Conservation (phyloP, 768 basidiomycete species). For the Macrolepiota albuminosa region DNA sequence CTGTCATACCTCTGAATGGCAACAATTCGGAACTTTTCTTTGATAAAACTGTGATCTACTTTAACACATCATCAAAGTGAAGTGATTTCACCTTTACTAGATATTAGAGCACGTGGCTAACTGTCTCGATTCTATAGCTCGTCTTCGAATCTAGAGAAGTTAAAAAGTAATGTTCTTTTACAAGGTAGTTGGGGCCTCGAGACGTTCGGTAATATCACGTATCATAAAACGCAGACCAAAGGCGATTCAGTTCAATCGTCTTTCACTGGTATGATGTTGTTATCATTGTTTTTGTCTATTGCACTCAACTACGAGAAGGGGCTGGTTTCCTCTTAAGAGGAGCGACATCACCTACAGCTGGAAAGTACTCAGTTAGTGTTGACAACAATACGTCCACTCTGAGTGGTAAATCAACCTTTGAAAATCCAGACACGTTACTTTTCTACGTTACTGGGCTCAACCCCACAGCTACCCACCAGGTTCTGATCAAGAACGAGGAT, state of each 20-base stretch:
- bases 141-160: conserved; percentile 17
- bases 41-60: background rate
- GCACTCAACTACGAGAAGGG: conserved; percentile 33
- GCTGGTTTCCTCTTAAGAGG: conserved; percentile 59
- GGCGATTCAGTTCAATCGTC: conserved; percentile 39
- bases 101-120: background rate
- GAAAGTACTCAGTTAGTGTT: conserved; percentile 51
- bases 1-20: conserved; percentile 26
- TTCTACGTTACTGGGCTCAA: conserved; percentile 64
- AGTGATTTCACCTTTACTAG: background rate
- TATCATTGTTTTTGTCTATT: background rate
- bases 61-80: conserved; percentile 2
- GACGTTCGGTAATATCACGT: conserved; percentile 13
- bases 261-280: conserved; percentile 43
- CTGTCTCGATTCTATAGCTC: background rate
- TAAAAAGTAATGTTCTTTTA: conserved; percentile 41
- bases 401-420: conserved; percentile 51
- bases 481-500: conserved; percentile 55
- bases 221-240: conserved; percentile 26
- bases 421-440: conserved; percentile 46
- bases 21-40: conserved; percentile 39
- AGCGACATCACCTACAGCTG: conserved; percentile 50
- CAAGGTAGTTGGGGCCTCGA: conserved; percentile 50
- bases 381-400: conserved; percentile 39
- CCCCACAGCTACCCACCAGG: conserved; percentile 37